Conservation (phyloP, 441 rosid genomes). For the Populus hybrid region DNA sequence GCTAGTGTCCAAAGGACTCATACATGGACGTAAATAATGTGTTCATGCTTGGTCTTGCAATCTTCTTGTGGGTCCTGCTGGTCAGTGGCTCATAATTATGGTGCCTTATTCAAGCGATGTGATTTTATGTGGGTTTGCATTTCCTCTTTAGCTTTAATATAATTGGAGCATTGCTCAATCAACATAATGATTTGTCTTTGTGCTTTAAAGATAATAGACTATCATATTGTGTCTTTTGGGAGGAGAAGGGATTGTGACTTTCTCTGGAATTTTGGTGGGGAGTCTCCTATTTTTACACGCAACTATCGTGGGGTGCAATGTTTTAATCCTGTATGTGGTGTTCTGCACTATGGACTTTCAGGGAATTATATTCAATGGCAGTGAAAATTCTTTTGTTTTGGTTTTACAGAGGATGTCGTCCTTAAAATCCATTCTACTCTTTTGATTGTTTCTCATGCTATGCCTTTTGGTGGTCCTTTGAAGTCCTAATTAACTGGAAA, state of each 20-base stretch:
- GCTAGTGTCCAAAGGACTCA: no score
- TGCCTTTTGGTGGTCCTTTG: conserved; percentile 1
- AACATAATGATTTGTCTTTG: background rate
- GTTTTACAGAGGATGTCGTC: no score
- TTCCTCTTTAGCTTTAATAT: background rate
- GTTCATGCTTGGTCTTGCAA: background rate
- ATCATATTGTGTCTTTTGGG: background rate
- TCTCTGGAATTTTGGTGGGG: background rate
- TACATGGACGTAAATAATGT: background rate
- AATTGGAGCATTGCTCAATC: background rate
- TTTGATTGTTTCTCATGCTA: background rate
- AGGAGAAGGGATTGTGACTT: background rate
- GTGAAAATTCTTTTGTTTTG: background rate
- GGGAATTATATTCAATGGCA: background rate
- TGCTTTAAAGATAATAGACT: background rate
- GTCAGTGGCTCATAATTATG: background rate
- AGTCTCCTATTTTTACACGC: background rate
- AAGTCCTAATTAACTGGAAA: conserved; percentile 8
- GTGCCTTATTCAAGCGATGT: background rate
- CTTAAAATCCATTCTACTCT: no score
- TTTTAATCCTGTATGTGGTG: background rate
- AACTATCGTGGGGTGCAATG: background rate
- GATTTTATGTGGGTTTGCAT: background rate
- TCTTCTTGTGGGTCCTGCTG: background rate
- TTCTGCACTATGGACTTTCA: background rate